Percentiles rank a stretch among this genome's conserved stretches.
Evolutionary conservation across 2,329 filamentous ascomycete genomes (phyloP).

Genomic region (Aspergillus sp.): DNA sequence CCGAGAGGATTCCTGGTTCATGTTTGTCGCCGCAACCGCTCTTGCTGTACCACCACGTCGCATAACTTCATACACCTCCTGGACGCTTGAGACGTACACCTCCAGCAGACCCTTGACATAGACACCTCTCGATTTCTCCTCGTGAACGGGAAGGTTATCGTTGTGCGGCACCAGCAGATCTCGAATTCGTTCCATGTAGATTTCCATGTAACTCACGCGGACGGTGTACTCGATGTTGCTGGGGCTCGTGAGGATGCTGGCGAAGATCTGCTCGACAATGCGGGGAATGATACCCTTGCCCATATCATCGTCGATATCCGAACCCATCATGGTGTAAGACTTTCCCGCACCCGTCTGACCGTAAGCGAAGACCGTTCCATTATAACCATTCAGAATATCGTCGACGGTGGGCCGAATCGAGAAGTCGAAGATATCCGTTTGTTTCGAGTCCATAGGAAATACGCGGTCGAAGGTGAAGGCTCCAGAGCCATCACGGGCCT

Average conservation of each 20-base stretch:
- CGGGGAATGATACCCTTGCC: conserved; percentile 93
- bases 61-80: conserved; percentile 97
- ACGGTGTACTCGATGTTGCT: conserved; percentile 98
- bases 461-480: conserved; percentile 97
- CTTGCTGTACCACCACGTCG: conserved; percentile 84
- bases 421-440: conserved; percentile 95
- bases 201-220: conserved; percentile 98
- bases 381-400: conserved; percentile 98
- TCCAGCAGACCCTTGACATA: conserved; percentile 95
- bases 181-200: conserved; percentile 98
- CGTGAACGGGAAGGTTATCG: conserved; percentile 95
- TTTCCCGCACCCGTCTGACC: conserved; percentile 98
- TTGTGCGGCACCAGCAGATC: conserved; percentile 91
- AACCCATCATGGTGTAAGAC: conserved; percentile 98
- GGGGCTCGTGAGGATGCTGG: conserved; percentile 87
- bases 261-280: conserved; percentile 96
- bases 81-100: conserved; percentile 92
- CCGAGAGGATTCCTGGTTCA: conserved; percentile 98
- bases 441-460: conserved; percentile 89
- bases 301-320: conserved; percentile 85
- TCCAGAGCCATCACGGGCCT: conserved; percentile 81
- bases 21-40: conserved; percentile 95
- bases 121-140: conserved; percentile 93
- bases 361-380: conserved; percentile 97
- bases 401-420: conserved; percentile 95